Base-by-base conservation (phyloP, 2,329 filamentous ascomycete species). In the Calonectria henricotiae region DNA sequence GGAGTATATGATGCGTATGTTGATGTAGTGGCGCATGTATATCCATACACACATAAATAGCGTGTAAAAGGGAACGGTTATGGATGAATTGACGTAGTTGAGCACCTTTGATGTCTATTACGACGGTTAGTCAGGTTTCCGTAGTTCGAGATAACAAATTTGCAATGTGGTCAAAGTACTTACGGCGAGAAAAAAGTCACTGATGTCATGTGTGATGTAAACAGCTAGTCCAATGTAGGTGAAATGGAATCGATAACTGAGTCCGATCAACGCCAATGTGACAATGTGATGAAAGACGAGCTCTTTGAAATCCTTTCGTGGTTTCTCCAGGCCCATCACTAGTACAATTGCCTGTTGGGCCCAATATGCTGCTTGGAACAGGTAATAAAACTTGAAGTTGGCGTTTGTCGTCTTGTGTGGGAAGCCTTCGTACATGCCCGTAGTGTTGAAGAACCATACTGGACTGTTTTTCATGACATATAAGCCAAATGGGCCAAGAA, bases 231-330 rank as follows among this genome's bases (percentile, higher is more conserved):
- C 95, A 81, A 98, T 96, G 83, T 97, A 95, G 17, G 95, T 96
- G 82, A 98, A 98, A 83, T 98, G 95, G 86, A 97, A 98, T 68
- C 94, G 90, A 85, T 98, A 98, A 85, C 93, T 96, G 79, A 95
- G 85, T 69, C 85, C 92, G 75, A 98, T 98, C 77, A 98, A 88
- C 17, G 91, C 85, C 70, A 98, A 84, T 20, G 94, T 96, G 80
- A 98, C 93, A 74, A 98, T 91, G 82, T 98, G 95, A 81, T 98
- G 95, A 65, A 91, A 90, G 54, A 98, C 93, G 64, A 98, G 88
- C 86, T 98, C 95, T 83, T 93, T 95, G 84, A 95, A 98, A 83
- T 98, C 95, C 86, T 97, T 98, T 68, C 95, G 87, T 25, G 93
- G 95, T 86, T 96, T 96, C 87, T 98, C 95, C 82, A 97, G 88